A percentile compares a stretch with the other conserved stretches of the same genome.
Evolutionary conservation across 129 eudicot genomes (phyloP).

Genomic region (Centrapalus pauciflorus): DNA sequence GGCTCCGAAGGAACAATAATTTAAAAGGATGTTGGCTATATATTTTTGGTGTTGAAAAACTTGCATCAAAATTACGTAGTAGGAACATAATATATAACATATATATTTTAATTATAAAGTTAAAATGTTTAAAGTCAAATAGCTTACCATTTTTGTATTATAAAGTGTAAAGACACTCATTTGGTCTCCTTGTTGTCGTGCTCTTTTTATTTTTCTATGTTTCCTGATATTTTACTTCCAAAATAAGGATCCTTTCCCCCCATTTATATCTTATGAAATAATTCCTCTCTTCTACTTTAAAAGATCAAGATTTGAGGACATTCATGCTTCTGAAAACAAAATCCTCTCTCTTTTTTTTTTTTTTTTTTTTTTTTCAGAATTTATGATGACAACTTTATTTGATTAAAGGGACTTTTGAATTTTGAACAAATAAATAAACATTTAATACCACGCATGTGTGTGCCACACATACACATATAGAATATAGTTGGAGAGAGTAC

Average conservation of each 20-base stretch:
- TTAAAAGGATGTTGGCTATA: no score
- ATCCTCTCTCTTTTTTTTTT: no score
- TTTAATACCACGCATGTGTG: no score
- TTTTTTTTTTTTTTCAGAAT: background rate
- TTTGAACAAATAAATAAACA: no score
- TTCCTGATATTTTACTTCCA: no score
- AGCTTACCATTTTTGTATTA: conserved; percentile 7
- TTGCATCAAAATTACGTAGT: background rate
- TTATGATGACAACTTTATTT: background rate
- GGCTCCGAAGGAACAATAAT: no score
- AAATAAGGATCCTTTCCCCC: background rate
- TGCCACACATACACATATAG: no score
- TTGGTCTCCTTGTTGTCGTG: conserved; percentile 18
- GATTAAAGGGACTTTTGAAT: no score
- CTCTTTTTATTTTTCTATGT: background rate
- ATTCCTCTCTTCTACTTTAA: background rate
- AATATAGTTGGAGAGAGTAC: no score
- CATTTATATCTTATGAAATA: background rate
- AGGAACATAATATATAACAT: no score
- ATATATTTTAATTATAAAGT: background rate
- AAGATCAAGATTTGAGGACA: background rate
- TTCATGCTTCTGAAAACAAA: background rate
- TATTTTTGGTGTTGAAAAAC: no score
- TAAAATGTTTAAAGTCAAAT: background rate
- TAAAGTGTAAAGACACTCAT: conserved; percentile 16